Base-by-base conservation (phyloP, 75 land plant genomes). In the Chamaecyparis obtusa region DNA sequence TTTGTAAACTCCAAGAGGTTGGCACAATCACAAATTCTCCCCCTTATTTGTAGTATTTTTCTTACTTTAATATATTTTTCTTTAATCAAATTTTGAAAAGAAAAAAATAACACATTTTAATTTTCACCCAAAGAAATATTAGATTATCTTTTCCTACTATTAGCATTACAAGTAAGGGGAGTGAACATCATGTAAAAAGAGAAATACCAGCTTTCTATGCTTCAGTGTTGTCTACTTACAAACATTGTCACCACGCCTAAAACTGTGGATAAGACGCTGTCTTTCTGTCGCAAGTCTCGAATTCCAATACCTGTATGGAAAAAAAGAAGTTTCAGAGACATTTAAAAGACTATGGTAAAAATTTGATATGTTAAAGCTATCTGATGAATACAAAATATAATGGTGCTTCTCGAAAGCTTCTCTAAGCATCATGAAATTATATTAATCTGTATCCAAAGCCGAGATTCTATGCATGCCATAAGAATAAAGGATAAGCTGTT, bases 221-320 rank as follows among this genome's bases (percentile, higher is more conserved):
- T 37, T 67, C 39, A 21, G 33, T 10, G 10, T 81, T 44, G 14
- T 44, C 43, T 44, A 93, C 99, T 86, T 92, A 97, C 99, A 97
- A 57, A 97, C 90, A 80, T 96, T 89, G 88, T 97, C 99, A 60
- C 87, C 87, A 24, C 72, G 84, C 17, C 87, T 87, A 87, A 97
- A 97, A 83, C 77, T 88, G 57, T 32, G 88, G 30, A 97, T 41
- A 74, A 97, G 98, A 84, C 96, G 93, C 86, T 93, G 93, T 48
- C 99, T 91, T 88, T 96, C 99, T 85, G 94, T 94, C 74, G 95
- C 94, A 16, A 96, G 90, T 88, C 92, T 93, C 83, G 95, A 95
- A 91, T 94, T 94, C 99, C 99, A 97, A 89, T 94, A 95, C 80
- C 99, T 97, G 91, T 84, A 93, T 5, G 69, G 41, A 36, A 43